A percentile compares a stretch with the other conserved stretches of the same genome.
Conservation (phyloP, 1,139 yeast genomes). For the Yamadazyma siamensis region DNA sequence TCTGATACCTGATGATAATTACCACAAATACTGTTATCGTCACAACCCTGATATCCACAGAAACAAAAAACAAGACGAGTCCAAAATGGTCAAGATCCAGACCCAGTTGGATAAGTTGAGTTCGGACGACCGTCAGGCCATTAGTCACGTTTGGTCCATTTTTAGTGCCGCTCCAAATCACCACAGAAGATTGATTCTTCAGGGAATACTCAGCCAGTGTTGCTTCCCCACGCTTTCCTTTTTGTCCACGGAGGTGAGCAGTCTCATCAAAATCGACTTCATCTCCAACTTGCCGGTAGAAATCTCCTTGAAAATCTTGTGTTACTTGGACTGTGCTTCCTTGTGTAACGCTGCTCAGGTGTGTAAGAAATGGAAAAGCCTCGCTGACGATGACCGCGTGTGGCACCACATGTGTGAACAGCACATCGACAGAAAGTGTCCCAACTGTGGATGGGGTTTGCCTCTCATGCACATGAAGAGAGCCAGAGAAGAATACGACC, state of each 20-base stretch:
- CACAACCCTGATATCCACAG: constrained; percentile 84
- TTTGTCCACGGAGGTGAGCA: constrained; percentile 73
- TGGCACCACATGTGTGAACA: constrained; percentile 99
- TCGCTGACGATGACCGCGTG: constrained; percentile 94
- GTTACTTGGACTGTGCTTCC: constrained; percentile 87
- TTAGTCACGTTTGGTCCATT: constrained; percentile 74
- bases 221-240: constrained; percentile 92
- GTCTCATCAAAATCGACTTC: constrained; percentile 83
- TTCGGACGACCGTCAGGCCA: constrained; percentile 63
- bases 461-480: constrained; percentile 85
- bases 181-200: constrained; percentile 71
- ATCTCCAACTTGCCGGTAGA: constrained; percentile 83
- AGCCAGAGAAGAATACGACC: constrained; percentile 48
- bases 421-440: constrained; percentile 94
- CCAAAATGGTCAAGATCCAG: constrained; percentile 61
- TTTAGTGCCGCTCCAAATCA: constrained; percentile 68
- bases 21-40: constrained; percentile 75
- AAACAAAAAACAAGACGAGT: constrained; percentile 67
- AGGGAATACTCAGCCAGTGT: constrained; percentile 84
- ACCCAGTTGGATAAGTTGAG: constrained; percentile 56
- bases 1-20: constrained; percentile 46
- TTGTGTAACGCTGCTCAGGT: constrained; percentile 94
- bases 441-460: constrained; percentile 98
- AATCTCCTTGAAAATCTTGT: constrained; percentile 75
- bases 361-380: constrained; percentile 73